Base-by-base conservation (phyloP, 2,329 filamentous ascomycete genomes). In the Exophiala alcalophila region DNA sequence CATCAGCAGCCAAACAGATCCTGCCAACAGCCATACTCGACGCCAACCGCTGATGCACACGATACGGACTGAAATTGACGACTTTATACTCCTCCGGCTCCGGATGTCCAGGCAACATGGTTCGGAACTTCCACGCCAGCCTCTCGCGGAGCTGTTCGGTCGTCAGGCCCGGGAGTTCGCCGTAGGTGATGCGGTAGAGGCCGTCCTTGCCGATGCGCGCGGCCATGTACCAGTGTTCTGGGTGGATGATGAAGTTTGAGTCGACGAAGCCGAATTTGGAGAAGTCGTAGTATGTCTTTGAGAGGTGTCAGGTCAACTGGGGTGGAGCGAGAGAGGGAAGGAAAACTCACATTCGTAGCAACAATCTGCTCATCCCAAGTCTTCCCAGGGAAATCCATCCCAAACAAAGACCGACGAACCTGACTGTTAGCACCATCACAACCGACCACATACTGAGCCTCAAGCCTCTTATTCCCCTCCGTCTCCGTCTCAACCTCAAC, bases 131-230 rank as follows among this genome's bases (percentile, higher is more conserved):
- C 48, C 60, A 60, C 2, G 74, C 70, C 50, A 78, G 77, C 4
- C 78, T 69, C 18, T 65, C 66, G 19, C 68, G 60, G 40, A 79
- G 68, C 57, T 82, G 67, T 8, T 80, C 76, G 24, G 58, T 63
- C 0, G 69, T 72, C 9, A 83, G 66, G 2, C 71, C 73, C 0
- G 70, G 65, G 1, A 62, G 63, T 51, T 83, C 80, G 38, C 77
- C 78, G 53, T 83, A 83, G 0, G 79, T 79, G 24, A 83, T 74
- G 10, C 80, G 73, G 65, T 79, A 83, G 7, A 83, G 61, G 0
- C 77, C 77, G 40, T 81, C 77, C 2, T 62, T 64, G 1, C 72
- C 77, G 49, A 83, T 76, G 28, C 68, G 72, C 2, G 79, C 78
- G 2, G 76, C 77, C 77, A 83, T 80, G 64, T 77, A 67, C 60